Base-by-base conservation (phyloP, 75 land plant genomes). In the Isoetes taiwanensis region DNA sequence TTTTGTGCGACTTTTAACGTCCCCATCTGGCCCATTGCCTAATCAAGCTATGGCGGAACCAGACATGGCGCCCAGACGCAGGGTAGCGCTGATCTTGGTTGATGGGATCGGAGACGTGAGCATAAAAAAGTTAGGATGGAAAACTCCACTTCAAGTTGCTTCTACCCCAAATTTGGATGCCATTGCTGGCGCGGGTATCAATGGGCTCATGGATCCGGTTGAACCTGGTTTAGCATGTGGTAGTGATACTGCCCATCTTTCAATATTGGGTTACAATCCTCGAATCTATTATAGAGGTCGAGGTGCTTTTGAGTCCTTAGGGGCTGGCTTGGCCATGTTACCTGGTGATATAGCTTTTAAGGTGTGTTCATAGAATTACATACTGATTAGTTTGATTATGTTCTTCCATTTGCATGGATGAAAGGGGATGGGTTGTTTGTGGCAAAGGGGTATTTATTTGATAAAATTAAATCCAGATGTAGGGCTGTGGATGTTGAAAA, bases 281-380 rank as follows among this genome's bases (percentile, higher is more conserved):
- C 74, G 86, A 40, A 58, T 79, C 20, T 93, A 93, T 64, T 88
- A 93, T 65, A 70, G 90, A 2, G 99, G 99, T 27, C 72, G 99
- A 19, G 99, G 99, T 38, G 90, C 99, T 4, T 93, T 93, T 64
- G 99, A 93, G 76, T 93, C 99, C 2, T 83, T 93, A 83, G 96
- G 99, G 52, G 99, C 99, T 29, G 99, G 99, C 2, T 66, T 93
- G 57, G 99, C 86, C 23, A 93, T 93, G 99, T 79, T 89, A 24
- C 99, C 99, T 26, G 99, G 99, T 26, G 98, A 93, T 63, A 93
- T 93, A 64, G 99, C 99, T 27, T 93, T 93, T 70, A 93, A 93
- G 83, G 99, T 90, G 17, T 32, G 41, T 55, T n/a, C n/a, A n/a
- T n/a, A n/a, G n/a, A n/a, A n/a, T n/a, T n/a, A n/a, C n/a, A n/a